Conservation (phyloP, 2,329 filamentous ascomycete genomes). For the Laburnicola sp. region DNA sequence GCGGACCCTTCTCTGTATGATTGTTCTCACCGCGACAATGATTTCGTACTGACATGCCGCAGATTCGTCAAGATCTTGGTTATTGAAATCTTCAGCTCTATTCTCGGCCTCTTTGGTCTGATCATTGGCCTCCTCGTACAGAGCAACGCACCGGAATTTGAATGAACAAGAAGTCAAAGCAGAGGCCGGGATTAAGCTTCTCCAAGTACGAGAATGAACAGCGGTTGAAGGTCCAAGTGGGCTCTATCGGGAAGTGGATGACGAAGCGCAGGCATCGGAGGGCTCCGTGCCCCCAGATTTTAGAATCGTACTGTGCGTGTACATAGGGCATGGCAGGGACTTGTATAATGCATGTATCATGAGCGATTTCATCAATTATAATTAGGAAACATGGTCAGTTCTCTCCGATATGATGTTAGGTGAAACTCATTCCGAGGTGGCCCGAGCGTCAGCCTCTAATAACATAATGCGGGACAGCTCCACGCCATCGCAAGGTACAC, state of each 20-base stretch:
- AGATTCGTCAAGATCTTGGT: conserved; percentile 99
- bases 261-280: conserved; percentile 20
- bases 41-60: conserved; percentile 12
- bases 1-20: conserved; percentile 86
- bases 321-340: conserved; percentile 27
- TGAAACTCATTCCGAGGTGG: conserved; percentile 15
- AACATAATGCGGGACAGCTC: conserved; percentile 21
- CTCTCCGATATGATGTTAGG: no score
- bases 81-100: conserved; percentile 98
- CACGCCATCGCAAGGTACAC: conserved; percentile 22
- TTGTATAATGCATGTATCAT: conserved; percentile 47
- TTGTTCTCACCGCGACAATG: background rate
- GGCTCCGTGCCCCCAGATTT: conserved; percentile 12
- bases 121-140: conserved; percentile 91
- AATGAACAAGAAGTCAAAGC: conserved; percentile 22
- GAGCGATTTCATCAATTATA: conserved; percentile 33
- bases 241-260: conserved; percentile 6
- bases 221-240: conserved; percentile 5
- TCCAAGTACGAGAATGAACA: background rate
- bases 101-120: conserved; percentile 91
- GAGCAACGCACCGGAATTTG: conserved; percentile 78
- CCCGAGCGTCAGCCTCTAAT: conserved; percentile 22
- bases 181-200: background rate
- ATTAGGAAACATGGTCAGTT: conserved; percentile 23
- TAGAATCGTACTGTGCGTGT: conserved; percentile 34